Evolutionary conservation across 2,329 filamentous ascomycete genomes (phyloP), one percentile per base, ranked within the genome.

Genomic region (Xylaria sp.): DNA sequence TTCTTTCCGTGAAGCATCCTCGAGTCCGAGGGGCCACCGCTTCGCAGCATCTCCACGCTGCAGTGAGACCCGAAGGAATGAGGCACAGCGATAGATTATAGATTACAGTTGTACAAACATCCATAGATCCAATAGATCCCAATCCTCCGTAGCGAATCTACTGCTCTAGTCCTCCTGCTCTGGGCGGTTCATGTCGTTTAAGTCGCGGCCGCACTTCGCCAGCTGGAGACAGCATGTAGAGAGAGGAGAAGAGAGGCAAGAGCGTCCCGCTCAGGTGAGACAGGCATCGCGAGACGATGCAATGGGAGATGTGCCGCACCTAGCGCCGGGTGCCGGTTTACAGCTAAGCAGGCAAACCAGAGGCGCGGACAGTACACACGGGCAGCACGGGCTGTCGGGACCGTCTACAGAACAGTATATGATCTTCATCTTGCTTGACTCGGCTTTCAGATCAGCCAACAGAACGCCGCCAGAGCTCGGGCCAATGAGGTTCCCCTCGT

Each of bases 41-140:
- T 64, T 55, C 39, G 59, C 61, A 55, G 42, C 55, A 67, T 61
- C 62, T 65, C 36, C 19, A 42, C 17, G 39, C 39, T 42, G 45
- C 51, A 57, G 55, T 61, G 59, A 64, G 64, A 64, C 67, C 27
- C 45, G 24, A 62, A 62, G 64, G 64, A 60, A 57, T 50, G 60
- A 21, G 64, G 67, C 60, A 61, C 64, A 67, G 59, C 64, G 17
- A 53, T 17, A 32, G 47, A 50, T 12, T 12, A 55, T 48, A 48
- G n/a, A 32, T 54, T 39, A 21, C 32, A 51, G 48, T 39, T 50
- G 48, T n/a, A 50, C 54, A 27, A 27, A 53, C 47, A 39, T 51
- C n/a, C 19, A 17, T 12, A n/a, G 42, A 39, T 36, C 30, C 21
- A 45, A 48, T 50, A 48, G 50, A 61, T 65, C 39, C 53, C 24